phyloP scores from a whole-genome alignment of 345 rosid species.

The Gossypium turneri region DNA sequence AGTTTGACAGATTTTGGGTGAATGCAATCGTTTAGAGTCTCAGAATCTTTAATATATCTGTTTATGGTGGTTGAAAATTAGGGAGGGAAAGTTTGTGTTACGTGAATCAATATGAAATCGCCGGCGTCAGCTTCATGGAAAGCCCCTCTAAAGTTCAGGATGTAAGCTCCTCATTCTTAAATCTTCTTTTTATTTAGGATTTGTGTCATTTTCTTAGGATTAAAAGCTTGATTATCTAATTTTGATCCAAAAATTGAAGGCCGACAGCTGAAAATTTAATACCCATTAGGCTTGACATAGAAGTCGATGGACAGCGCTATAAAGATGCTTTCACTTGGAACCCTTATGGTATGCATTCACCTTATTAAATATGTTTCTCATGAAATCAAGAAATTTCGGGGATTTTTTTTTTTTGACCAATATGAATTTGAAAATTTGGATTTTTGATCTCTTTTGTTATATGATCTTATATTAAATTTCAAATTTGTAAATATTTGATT shows the following conservation, averaged over 20 bases:
- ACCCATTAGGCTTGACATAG: constrained; percentile 84
- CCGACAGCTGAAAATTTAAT: constrained; percentile 86
- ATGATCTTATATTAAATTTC: not conserved
- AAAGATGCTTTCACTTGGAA: constrained; percentile 97
- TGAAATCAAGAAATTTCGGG: not conserved
- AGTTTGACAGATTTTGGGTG: too few species aligned
- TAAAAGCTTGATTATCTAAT: not conserved
- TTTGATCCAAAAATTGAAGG: constrained; percentile 32
- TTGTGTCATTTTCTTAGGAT: not conserved
- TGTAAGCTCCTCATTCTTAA: constrained; percentile 41
- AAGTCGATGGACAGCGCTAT: constrained; percentile 82
- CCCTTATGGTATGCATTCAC: constrained; percentile 56
- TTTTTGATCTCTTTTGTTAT: not conserved
- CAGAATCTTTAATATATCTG: not conserved
- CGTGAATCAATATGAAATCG: constrained; percentile 35
- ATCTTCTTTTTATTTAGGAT: not conserved
- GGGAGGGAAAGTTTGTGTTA: not conserved
- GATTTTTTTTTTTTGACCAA: not conserved
- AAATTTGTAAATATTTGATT: not conserved
- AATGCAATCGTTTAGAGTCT: too few species aligned
- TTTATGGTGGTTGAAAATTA: not conserved
- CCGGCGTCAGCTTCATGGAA: constrained; percentile 37
- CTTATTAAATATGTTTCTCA: not conserved
- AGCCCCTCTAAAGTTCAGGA: constrained; percentile 75
- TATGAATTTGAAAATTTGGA: not conserved